A percentile compares a stretch with the other conserved stretches of the same genome.
These are phyloP conservation scores for Umbilicus rupestris DNA, from an alignment of 164 flowering plant species.

Conservation along the genomic window DNA sequence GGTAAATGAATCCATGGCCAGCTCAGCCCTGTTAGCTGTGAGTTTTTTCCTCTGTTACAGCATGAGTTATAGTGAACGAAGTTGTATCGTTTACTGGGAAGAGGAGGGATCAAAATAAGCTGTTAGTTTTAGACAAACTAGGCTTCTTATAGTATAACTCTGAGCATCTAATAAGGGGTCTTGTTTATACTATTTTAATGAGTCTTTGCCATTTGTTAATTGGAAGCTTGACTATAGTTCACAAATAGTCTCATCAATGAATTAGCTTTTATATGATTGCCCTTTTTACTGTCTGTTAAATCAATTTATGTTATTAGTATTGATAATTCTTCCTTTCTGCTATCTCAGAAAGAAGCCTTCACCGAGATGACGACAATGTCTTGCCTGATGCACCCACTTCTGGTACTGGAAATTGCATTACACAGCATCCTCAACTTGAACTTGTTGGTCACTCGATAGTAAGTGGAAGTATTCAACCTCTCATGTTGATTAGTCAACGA, in stretches of 20 bases:
- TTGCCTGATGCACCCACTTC: slow-evolving; percentile 31
- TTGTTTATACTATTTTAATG: too few species aligned
- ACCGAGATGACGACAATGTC: slow-evolving; percentile 27
- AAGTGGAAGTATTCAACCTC: slow-evolving; percentile 19
- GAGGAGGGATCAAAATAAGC: background rate
- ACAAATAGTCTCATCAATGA: background rate
- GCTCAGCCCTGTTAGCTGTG: background rate
- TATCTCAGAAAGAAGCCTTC: slow-evolving; percentile 27
- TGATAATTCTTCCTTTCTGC: slow-evolving; percentile 11
- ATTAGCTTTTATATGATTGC: background rate
- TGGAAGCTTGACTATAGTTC: too few species aligned
- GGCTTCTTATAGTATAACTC: too few species aligned
- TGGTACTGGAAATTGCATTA: slow-evolving; percentile 27
- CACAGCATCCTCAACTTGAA: slow-evolving; percentile 63
- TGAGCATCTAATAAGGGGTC: background rate
- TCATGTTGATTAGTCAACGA: background rate
- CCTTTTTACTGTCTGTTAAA: background rate
- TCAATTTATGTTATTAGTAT: background rate
- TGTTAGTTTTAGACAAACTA: too few species aligned
- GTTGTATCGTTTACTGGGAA: background rate
- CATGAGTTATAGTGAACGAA: background rate
- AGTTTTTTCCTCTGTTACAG: too few species aligned
- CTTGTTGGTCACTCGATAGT: slow-evolving; percentile 88
- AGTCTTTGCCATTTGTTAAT: too few species aligned
- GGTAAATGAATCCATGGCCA: slow-evolving; percentile 22